phyloP scores from a whole-genome alignment of 192 early-diverging fungal species.

The Gigaspora rosea region DNA sequence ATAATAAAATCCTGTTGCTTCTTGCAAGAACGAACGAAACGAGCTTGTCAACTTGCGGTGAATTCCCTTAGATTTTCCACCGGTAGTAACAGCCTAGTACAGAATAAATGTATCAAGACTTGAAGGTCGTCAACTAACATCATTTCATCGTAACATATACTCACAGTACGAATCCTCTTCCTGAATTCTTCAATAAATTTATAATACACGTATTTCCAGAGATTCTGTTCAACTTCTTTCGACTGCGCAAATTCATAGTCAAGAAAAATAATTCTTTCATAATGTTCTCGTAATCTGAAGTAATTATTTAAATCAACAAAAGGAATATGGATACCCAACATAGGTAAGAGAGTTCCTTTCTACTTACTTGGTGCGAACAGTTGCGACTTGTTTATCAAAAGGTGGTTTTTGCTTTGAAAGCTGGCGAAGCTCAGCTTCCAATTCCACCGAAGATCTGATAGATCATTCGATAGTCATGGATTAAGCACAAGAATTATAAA shows the following conservation, averaged over 20 bases:
- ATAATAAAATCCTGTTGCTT: constrained; percentile 56
- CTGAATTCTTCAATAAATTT: constrained; percentile 54
- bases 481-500: neutral
- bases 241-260: constrained; percentile 48
- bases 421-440: constrained; percentile 26
- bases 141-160: constrained; percentile 28
- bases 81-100: neutral
- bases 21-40: constrained; percentile 52
- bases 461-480: neutral
- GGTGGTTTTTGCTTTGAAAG: constrained; percentile 20
- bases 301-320: neutral
- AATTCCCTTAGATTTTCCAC: neutral
- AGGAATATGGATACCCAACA: neutral
- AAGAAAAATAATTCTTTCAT: constrained; percentile 47
- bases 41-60: constrained; percentile 41
- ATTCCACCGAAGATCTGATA: constrained; percentile 30
- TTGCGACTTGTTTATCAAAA: constrained; percentile 31
- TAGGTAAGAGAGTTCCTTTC: neutral
- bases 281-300: constrained; percentile 45
- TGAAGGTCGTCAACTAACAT: neutral
- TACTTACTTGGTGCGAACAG: constrained; percentile 26
- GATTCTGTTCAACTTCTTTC: constrained; percentile 48
- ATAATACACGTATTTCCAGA: constrained; percentile 57
- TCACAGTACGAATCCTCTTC: constrained; percentile 41
- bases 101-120: neutral